Evolutionary conservation across 805 yeast species (phyloP).

Genomic region (Wickerhamiella occidentalis): DNA sequence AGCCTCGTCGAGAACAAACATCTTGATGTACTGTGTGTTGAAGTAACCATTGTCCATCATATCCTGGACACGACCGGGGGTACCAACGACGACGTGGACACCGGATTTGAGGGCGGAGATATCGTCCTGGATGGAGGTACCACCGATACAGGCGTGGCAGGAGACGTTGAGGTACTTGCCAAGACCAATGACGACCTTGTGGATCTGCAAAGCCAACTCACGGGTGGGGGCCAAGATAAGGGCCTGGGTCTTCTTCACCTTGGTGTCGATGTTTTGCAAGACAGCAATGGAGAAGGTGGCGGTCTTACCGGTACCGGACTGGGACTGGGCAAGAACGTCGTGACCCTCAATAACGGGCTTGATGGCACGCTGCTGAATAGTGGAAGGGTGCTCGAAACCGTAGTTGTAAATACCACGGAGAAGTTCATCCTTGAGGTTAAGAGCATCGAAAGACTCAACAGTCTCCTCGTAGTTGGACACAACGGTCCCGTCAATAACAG

Average conservation of each 20-base stretch:
- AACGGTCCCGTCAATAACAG: conserved; percentile 62
- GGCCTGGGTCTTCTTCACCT: conserved; percentile 71
- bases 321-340: conserved; percentile 87
- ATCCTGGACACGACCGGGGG: conserved; percentile 96
- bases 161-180: conserved; percentile 83
- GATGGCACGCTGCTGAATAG: conserved; percentile 96
- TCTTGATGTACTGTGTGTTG: conserved; percentile 71
- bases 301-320: conserved; percentile 86
- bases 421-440: conserved; percentile 59
- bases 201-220: conserved; percentile 93
- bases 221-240: conserved; percentile 93
- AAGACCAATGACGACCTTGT: conserved; percentile 78
- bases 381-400: conserved; percentile 94
- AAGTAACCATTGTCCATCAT: conserved; percentile 86
- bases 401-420: conserved; percentile 55
- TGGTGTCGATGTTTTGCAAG: conserved; percentile 51
- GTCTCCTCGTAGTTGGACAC: conserved; percentile 95
- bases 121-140: conserved; percentile 83
- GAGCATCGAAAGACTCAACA: conserved; percentile 58
- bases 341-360: conserved; percentile 87
- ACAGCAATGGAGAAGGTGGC: conserved; percentile 70
- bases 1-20: conserved; percentile 96
- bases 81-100: conserved; percentile 90
- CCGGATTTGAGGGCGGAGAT: conserved; percentile 71
- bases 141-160: conserved; percentile 97